phyloP scores from a whole-genome alignment of 73 alveolate genomes.

The Paramecium tetraurelia region DNA sequence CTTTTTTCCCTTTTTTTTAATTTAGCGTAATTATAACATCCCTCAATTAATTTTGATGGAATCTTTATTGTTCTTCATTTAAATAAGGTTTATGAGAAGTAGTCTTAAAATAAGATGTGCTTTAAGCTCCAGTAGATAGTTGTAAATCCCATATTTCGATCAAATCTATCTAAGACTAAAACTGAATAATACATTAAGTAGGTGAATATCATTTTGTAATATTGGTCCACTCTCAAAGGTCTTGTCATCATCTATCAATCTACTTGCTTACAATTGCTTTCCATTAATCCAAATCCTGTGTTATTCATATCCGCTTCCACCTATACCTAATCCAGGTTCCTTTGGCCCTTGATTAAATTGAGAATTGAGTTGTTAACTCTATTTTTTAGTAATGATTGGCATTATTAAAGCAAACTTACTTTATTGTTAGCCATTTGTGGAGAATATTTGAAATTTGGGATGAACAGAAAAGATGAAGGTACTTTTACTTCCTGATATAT shows the following conservation, averaged over 20 bases:
- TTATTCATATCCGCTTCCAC: neutral
- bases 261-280: neutral
- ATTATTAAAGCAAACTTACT: conserved; percentile 4
- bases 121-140: neutral
- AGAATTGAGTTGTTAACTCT: neutral
- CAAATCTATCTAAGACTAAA: neutral
- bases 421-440: neutral
- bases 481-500: neutral
- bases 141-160: neutral
- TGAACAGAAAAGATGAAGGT: neutral
- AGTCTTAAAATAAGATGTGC: neutral
- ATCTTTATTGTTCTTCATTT: neutral
- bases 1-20: neutral
- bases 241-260: neutral
- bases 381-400: neutral
- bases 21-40: neutral
- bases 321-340: neutral
- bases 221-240: neutral
- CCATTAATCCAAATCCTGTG: conserved; percentile 37
- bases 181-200: neutral
- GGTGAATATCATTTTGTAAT: neutral
- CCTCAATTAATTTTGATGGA: neutral
- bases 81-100: neutral
- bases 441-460: neutral
- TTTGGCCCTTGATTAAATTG: neutral